Evolutionary conservation across 1,284 basidiomycete species (phyloP), one percentile per base, ranked within the genome.

Genomic region (Rhodofomes roseus): DNA sequence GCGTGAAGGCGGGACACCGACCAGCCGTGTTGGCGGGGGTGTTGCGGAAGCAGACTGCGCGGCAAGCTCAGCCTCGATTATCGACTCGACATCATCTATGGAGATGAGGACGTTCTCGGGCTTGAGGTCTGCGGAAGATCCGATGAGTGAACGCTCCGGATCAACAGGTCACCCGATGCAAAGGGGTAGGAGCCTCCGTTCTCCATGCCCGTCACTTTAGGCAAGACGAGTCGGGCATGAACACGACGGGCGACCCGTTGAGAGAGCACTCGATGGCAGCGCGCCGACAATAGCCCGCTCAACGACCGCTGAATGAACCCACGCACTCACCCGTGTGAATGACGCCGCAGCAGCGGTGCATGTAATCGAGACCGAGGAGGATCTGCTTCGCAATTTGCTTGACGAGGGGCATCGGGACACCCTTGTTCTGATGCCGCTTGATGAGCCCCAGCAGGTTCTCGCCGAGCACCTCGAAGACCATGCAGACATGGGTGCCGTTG

Each of bases 401-500:
- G 66, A 98, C 95, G 67, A 99, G 83, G 62, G 84, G 89, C 78
- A 95, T 92, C 2, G 97, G 96, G 1, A 99, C 95, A 63, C 97
- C 96, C 67, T 94, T 93, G 74, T 90, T 91, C 76, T 92, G 89
- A 77, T 98, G 94, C 22, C 96, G 87, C 77, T 97, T 98, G 83
- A 98, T 98, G 67, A 99, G 84, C 2, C 96, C 96, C 0, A 99
- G 85, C n/a, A 99, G 79, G 73, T 98, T 98, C 78, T 99, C 97
- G 59, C 97, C 96, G 11, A 99, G 84, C 37, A 99, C 97, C 76
- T 99, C 96, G 71, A 98, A 98, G 18, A 99, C 96, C 96, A 99
- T 99, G 83, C 97, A 99, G 64, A 99, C 93, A 76, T 99, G 96
- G 20, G 87, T 91, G 53, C 96, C 96, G 73, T 99, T 98, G 16